Conservation (phyloP, 108 stramenopile species). For the Fistulifera pelliculosa region DNA sequence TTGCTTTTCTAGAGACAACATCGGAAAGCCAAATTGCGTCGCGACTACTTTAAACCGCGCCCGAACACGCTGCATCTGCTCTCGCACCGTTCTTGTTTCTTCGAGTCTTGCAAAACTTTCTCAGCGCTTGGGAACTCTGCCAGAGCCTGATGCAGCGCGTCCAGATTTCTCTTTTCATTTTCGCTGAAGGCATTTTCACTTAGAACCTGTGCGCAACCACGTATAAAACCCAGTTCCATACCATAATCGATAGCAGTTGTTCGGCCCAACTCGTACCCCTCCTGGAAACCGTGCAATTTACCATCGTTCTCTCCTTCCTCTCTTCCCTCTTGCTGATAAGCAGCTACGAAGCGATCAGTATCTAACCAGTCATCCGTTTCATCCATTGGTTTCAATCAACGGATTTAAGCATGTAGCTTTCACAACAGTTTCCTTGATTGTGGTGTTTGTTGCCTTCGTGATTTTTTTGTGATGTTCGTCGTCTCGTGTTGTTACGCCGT, state of each 20-base stretch:
- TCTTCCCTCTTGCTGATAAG: slow-evolving; percentile 15
- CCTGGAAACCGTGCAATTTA: slow-evolving; percentile 20
- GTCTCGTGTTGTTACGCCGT: too few species aligned
- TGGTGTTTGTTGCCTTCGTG: too few species aligned
- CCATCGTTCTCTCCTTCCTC: slow-evolving; percentile 29
- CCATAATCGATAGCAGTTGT: slow-evolving; percentile 34
- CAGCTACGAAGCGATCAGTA: slow-evolving; percentile 2
- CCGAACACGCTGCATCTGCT: slow-evolving; percentile 31
- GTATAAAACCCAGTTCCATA: slow-evolving; percentile 36
- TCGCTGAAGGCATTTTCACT: not conserved
- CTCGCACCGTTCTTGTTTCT: slow-evolving; percentile 1
- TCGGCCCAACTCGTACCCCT: slow-evolving; percentile 26
- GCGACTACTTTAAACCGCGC: slow-evolving; percentile 34
- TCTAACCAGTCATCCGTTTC: slow-evolving; percentile 6
- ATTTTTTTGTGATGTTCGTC: too few species aligned
- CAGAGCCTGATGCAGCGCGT: slow-evolving; percentile 1
- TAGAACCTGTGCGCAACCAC: slow-evolving; percentile 10
- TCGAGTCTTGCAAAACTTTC: slow-evolving; percentile 2
- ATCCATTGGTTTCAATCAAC: too few species aligned
- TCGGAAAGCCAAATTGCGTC: slow-evolving; percentile 22
- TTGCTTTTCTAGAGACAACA: slow-evolving; percentile 21
- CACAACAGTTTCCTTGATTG: too few species aligned
- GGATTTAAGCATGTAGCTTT: too few species aligned
- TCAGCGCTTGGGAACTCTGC: slow-evolving; percentile 4
- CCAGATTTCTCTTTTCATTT: not conserved